Percentiles rank a stretch among this genome's conserved stretches.
phyloP scores from a whole-genome alignment of 306 rosid species.

The Myrica gale region DNA sequence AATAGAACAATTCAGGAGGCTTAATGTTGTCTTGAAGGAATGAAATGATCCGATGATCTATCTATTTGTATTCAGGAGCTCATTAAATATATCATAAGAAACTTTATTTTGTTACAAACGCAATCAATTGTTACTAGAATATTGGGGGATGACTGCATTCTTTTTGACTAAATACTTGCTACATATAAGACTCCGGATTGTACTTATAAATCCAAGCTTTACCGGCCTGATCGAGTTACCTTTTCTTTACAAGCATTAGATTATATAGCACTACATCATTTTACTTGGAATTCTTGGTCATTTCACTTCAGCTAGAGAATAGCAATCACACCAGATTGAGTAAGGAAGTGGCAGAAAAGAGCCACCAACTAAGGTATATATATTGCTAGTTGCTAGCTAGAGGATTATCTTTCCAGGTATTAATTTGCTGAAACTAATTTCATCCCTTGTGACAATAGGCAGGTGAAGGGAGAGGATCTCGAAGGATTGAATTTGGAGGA shows the following conservation, averaged over 20 bases:
- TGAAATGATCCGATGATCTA: background rate
- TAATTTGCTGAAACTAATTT: background rate
- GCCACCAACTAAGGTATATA: slow-evolving; percentile 34
- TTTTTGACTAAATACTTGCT: background rate
- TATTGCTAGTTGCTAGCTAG: background rate
- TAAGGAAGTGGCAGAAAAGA: slow-evolving; percentile 37
- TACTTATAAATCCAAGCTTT: no score
- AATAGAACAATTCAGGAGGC: no score
- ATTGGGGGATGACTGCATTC: background rate
- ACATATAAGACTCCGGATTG: no score
- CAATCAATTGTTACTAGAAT: background rate
- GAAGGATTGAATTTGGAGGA: slow-evolving; percentile 35
- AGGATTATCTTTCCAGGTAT: background rate
- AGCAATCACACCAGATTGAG: slow-evolving; percentile 20
- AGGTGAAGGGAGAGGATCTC: slow-evolving; percentile 40
- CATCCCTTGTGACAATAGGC: slow-evolving; percentile 21
- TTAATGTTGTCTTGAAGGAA: background rate
- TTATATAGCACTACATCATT: background rate
- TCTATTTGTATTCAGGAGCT: background rate
- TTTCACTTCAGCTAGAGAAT: slow-evolving; percentile 26
- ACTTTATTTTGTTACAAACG: background rate
- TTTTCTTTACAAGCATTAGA: background rate
- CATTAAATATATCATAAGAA: background rate
- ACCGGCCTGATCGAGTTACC: background rate
- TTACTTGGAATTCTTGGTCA: background rate